A percentile compares a stretch with the other conserved stretches of the same genome.
These are phyloP conservation scores for Neofusicoccum kwambonambiense DNA, from an alignment of 2,329 filamentous ascomycete genomes.

Conservation along the genomic window DNA sequence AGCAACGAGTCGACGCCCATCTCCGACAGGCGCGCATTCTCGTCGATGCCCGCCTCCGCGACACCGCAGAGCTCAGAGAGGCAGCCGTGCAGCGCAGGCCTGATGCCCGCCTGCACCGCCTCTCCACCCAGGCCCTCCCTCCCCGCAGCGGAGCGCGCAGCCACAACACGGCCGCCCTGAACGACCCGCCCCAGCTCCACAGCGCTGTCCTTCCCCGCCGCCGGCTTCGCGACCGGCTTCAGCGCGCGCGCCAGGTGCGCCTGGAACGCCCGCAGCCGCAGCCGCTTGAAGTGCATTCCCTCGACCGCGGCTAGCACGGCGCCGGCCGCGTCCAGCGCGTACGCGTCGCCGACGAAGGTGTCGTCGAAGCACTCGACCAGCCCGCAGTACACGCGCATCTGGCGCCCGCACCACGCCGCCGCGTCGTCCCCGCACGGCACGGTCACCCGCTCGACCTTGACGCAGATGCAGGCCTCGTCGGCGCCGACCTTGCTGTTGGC, in stretches of 20 bases:
- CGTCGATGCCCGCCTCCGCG: not conserved
- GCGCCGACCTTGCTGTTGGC: conserved; percentile 29
- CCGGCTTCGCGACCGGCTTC: no score
- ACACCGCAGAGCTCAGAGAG: conserved; percentile 3
- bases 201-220: no score
- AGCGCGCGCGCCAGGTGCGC: not conserved
- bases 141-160: no score
- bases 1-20: conserved; percentile 29
- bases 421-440: conserved; percentile 2
- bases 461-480: conserved; percentile 31
- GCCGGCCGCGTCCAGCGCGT: conserved; percentile 22
- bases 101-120: not conserved
- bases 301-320: conserved; percentile 25
- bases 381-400: conserved; percentile 29
- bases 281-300: conserved; percentile 32
- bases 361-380: conserved; percentile 23
- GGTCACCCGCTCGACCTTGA: conserved; percentile 22
- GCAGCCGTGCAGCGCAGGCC: not conserved
- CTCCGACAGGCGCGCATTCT: not conserved
- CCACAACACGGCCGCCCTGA: no score
- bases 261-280: conserved; percentile 25
- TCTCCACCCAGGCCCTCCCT: no score
- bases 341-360: conserved; percentile 29
- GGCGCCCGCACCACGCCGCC: conserved; percentile 22
- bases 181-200: no score